These are phyloP conservation scores for Amylostereum areolatum DNA, from an alignment of 1,284 basidiomycete genomes.

Conservation along the genomic window DNA sequence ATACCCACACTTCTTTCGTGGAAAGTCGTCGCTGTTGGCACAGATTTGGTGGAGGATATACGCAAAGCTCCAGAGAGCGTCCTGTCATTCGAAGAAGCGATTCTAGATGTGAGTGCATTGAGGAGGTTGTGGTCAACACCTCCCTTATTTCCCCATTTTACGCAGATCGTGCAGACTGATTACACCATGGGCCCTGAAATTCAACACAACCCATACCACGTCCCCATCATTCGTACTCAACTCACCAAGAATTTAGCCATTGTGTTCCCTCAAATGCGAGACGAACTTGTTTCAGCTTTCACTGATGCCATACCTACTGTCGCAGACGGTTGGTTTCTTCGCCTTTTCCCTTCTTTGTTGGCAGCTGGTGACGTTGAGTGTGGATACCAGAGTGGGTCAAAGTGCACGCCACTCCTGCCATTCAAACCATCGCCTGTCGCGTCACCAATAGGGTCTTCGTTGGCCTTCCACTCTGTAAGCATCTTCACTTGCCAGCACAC, in stretches of 20 bases:
- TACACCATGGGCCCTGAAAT: constrained; percentile 23
- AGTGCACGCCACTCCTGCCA: constrained; percentile 8
- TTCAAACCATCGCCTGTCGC: constrained; percentile 19
- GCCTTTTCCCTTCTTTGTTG: neutral
- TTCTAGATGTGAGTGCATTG: constrained; percentile 16
- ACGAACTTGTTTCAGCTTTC: constrained; percentile 27
- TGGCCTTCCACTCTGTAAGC: constrained; percentile 20
- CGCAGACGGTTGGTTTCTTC: constrained; percentile 3
- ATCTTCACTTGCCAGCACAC: neutral
- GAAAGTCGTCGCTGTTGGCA: constrained; percentile 20
- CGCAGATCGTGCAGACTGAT: constrained; percentile 16
- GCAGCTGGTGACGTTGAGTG: neutral
- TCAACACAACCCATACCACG: constrained; percentile 22
- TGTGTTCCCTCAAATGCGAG: constrained; percentile 20
- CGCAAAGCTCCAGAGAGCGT: constrained; percentile 25
- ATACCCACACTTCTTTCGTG: constrained; percentile 13
- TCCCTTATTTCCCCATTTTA: neutral
- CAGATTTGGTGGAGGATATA: constrained; percentile 24
- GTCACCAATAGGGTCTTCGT: constrained; percentile 21
- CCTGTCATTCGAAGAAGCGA: constrained; percentile 18
- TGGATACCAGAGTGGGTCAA: constrained; percentile 16
- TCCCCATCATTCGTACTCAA: constrained; percentile 14
- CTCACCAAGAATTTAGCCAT: constrained; percentile 24
- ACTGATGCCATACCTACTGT: constrained; percentile 19
- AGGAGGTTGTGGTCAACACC: neutral